A percentile compares a stretch with the other conserved stretches of the same genome.
phyloP scores from a whole-genome alignment of 768 basidiomycete species.

The Auricularia sp. region DNA sequence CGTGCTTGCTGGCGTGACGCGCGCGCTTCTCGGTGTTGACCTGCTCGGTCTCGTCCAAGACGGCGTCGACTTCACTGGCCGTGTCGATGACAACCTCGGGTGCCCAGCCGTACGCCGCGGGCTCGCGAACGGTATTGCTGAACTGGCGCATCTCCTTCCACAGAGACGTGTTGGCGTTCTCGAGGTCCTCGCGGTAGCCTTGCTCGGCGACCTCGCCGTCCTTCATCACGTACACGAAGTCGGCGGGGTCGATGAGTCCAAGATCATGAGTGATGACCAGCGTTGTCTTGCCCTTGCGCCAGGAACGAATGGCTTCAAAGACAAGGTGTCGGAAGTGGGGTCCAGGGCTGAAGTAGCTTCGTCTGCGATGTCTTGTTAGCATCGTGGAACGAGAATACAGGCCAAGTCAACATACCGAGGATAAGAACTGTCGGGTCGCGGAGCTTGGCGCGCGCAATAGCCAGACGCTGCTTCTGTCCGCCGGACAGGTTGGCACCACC shows the following conservation, averaged over 20 bases:
- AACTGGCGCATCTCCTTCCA: not conserved
- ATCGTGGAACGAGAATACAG: not conserved
- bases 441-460: constrained; percentile 77
- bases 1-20: constrained; percentile 22
- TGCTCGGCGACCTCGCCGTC: constrained; percentile 74
- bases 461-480: constrained; percentile 85
- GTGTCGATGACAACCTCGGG: constrained; percentile 8
- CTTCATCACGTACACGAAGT: constrained; percentile 91
- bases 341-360: constrained; percentile 56
- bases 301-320: constrained; percentile 49
- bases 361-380: constrained; percentile 22
- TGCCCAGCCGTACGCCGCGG: constrained; percentile 30
- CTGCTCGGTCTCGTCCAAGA: constrained; percentile 37
- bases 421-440: constrained; percentile 83
- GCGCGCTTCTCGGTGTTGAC: constrained; percentile 21
- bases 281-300: constrained; percentile 73
- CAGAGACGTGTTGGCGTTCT: constrained; percentile 18
- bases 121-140: constrained; percentile 9
- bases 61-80: constrained; percentile 30
- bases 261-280: constrained; percentile 96
- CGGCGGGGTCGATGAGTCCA: constrained; percentile 57
- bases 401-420: constrained; percentile 53
- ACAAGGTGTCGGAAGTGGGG: constrained; percentile 79
- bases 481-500: constrained; percentile 75
- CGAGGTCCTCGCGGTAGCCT: constrained; percentile 76